Evolutionary conservation across 2,329 filamentous ascomycete species (phyloP), one percentile per base, ranked within the genome.

Genomic region (Stemphylium lycopersici): DNA sequence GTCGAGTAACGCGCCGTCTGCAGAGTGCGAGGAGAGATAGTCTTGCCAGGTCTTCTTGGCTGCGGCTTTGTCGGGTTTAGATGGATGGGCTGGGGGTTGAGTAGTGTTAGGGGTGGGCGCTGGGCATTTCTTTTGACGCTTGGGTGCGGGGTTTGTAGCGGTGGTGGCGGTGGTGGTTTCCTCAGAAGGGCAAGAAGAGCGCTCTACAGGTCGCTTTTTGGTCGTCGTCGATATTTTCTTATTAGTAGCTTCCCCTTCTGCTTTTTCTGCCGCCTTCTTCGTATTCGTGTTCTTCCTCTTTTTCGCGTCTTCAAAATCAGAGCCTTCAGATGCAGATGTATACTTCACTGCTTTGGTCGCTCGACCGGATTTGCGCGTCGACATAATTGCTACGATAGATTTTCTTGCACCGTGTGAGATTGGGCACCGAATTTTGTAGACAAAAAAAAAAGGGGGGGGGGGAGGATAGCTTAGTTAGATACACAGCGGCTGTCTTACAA

Each of bases 261-360:
- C 43, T 24, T 47, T 44, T 4, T 38, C 26, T 24, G 48, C 37
- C 13, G 39, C 15, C 39, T 41, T 16, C 13, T 13, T 41, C 26
- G 38, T 58, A n/a, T 16, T 32, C 4, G 56, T 39, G 1, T 40
- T 20, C 7, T 26, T 53, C 36, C 40, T 50, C 41, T 16, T 37
- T 22, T 54, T 58, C 43, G 49, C 53, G 10, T 47, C 40, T 18
- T 54, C 59, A 12, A 60, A 60, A 16, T 58, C 52, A 4, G 59
- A 64, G 2, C 46, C 55, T 18, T 57, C 52, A 2, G 57, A 56
- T 15, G 54, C 56, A 10, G 59, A 62, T 1, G 52, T 57, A 37
- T 62, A 62, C 20, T 63, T 61, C 0, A 65, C 55, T 15, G 58
- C 57, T 38, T 62, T 59, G 4, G 55, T 48, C 7, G 37, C 29